Evolutionary conservation across 148 eudicot genomes (phyloP).

Genomic region (Amaranthus palmeri): DNA sequence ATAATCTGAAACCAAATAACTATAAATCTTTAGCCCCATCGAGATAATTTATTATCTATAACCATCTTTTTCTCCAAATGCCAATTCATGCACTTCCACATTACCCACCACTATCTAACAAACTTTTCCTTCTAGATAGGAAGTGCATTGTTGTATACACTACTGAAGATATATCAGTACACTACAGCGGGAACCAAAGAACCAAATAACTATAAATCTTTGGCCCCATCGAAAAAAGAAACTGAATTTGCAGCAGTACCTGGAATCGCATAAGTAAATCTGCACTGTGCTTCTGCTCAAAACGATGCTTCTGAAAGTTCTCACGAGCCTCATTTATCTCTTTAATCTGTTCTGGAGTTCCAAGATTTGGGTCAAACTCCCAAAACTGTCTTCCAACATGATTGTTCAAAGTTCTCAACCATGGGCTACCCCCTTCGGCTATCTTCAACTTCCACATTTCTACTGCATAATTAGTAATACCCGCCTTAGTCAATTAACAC

Average conservation of each 20-base stretch:
- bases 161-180: too few species aligned
- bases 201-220: not conserved
- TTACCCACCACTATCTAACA: too few species aligned
- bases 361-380: conserved; percentile 75
- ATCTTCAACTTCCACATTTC: conserved; percentile 93
- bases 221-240: not conserved
- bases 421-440: conserved; percentile 68
- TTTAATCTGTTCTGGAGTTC: conserved; percentile 54
- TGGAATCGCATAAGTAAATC: conserved; percentile 91
- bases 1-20: too few species aligned
- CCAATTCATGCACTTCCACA: too few species aligned
- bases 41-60: too few species aligned
- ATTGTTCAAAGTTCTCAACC: conserved; percentile 59
- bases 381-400: conserved; percentile 86
- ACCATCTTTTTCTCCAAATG: too few species aligned
- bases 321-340: conserved; percentile 63
- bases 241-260: conserved; percentile 30
- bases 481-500: not conserved
- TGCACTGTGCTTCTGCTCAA: conserved; percentile 67
- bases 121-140: too few species aligned
- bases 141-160: too few species aligned
- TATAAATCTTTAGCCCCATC: too few species aligned
- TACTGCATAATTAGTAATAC: not conserved
- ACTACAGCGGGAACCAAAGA: not conserved
- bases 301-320: conserved; percentile 48